phyloP scores from a whole-genome alignment of 176 grass and related monocot genomes.

The Carex cristatella region DNA sequence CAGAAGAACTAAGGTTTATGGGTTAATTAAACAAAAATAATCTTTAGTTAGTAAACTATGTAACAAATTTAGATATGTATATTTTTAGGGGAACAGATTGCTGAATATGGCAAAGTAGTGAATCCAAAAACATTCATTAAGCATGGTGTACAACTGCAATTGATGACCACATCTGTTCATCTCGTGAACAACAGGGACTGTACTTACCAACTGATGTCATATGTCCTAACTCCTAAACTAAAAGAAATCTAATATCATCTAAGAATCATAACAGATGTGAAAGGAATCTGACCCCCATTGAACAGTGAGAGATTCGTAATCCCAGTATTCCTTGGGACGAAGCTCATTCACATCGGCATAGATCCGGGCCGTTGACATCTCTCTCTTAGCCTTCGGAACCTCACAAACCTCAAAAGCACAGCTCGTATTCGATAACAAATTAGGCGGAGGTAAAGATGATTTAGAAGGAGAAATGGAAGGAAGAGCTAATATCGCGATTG shows the following conservation, averaged over 20 bases:
- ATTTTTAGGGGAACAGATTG: not conserved
- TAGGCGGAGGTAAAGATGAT: not conserved
- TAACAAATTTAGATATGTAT: not conserved
- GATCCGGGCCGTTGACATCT: slow-evolving; percentile 71
- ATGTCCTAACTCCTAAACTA: not conserved
- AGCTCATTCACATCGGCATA: slow-evolving; percentile 73
- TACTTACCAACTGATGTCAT: not conserved
- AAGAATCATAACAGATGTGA: not conserved
- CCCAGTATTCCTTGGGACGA: slow-evolving; percentile 93
- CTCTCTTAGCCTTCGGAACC: not conserved
- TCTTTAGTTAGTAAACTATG: not conserved
- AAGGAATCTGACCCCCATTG: slow-evolving; percentile 60
- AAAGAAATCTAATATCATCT: not conserved
- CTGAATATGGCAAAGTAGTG: not conserved
- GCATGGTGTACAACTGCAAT: not conserved
- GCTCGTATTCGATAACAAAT: not conserved
- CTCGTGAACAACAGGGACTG: not conserved
- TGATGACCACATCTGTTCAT: not conserved
- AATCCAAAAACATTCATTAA: not conserved
- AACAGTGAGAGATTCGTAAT: slow-evolving; percentile 77
- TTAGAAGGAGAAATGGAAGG: not conserved
- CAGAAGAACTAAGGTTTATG: not conserved
- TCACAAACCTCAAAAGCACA: not conserved
- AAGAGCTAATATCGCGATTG: slow-evolving; percentile 6
- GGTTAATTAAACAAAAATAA: not conserved